phyloP scores from a whole-genome alignment of 192 early-diverging fungal genomes.

The Backusella circina region DNA sequence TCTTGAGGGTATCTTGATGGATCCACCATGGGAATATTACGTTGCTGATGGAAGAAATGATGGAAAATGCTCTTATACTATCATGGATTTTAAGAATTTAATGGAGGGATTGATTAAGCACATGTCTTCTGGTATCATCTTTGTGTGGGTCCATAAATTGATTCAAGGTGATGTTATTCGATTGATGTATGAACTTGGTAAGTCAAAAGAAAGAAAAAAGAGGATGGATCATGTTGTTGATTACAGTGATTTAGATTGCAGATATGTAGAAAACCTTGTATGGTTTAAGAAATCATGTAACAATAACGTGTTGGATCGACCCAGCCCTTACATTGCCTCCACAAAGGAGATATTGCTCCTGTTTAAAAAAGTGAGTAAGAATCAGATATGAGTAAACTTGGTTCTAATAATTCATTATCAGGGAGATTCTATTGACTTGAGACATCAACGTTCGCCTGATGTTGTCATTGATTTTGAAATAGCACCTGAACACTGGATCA shows the following conservation, averaged over 20 bases:
- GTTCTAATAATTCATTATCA: background rate
- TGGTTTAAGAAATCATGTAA: conserved; percentile 55
- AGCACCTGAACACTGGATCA: conserved; percentile 44
- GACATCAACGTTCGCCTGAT: conserved; percentile 57
- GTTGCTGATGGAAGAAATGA: conserved; percentile 45
- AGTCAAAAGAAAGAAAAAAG: background rate
- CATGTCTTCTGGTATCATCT: conserved; percentile 49
- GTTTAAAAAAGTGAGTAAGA: conserved; percentile 44
- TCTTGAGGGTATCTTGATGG: conserved; percentile 52
- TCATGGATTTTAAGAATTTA: conserved; percentile 35
- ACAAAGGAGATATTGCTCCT: conserved; percentile 56
- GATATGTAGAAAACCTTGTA: conserved; percentile 58
- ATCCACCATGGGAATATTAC: conserved; percentile 59
- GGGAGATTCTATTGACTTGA: conserved; percentile 55
- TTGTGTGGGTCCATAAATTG: conserved; percentile 57
- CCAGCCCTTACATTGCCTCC: conserved; percentile 47
- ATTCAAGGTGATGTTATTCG: conserved; percentile 50
- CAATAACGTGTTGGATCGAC: conserved; percentile 38
- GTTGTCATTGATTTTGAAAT: conserved; percentile 58
- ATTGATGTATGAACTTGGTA: conserved; percentile 51
- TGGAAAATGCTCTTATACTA: conserved; percentile 35
- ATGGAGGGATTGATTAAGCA: conserved; percentile 40
- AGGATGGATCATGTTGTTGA: background rate
- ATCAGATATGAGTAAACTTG: background rate
- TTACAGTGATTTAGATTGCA: conserved; percentile 35